phyloP scores from a whole-genome alignment of 305 asterid species.

The Petunia hybrid region DNA sequence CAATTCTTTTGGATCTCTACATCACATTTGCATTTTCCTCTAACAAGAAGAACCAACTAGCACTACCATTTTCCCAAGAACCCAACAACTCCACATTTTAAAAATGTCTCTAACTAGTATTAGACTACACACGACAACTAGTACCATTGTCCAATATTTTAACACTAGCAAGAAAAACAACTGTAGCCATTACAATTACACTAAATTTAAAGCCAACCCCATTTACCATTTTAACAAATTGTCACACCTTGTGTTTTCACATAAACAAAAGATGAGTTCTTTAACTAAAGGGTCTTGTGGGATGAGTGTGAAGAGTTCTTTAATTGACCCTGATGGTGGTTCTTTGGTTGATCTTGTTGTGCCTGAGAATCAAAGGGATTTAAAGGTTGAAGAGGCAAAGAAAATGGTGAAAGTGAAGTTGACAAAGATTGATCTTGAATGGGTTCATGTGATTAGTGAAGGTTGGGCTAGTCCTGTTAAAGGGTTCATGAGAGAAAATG shows the following conservation, averaged over 20 bases:
- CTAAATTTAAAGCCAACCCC: conserved; percentile 51
- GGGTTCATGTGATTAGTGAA: conserved; percentile 89
- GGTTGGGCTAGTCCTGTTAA: conserved; percentile 90
- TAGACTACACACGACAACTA: conserved; percentile 51
- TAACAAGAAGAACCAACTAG: neutral
- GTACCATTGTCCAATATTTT: conserved; percentile 34
- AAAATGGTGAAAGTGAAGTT: conserved; percentile 61
- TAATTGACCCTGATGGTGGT: conserved; percentile 89
- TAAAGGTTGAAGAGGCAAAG: conserved; percentile 56
- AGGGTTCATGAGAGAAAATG: conserved; percentile 85
- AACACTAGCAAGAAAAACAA: conserved; percentile 44
- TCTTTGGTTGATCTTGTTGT: conserved; percentile 75
- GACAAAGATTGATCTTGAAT: conserved; percentile 74
- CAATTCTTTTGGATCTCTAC: conserved; percentile 44
- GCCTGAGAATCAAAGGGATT: conserved; percentile 56
- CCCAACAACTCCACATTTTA: conserved; percentile 10
- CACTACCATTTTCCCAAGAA: neutral
- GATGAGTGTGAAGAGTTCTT: conserved; percentile 57
- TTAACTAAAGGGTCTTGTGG: conserved; percentile 35
- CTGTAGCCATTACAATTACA: conserved; percentile 5
- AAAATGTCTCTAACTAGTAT: conserved; percentile 61
- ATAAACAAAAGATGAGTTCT: conserved; percentile 49
- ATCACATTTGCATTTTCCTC: conserved; percentile 13
- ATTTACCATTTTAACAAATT: conserved; percentile 54
- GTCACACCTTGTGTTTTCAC: conserved; percentile 47